Evolutionary conservation across 805 yeast species (phyloP), one percentile per base, ranked within the genome.

Genomic region (Metschnikowia gruessii): DNA sequence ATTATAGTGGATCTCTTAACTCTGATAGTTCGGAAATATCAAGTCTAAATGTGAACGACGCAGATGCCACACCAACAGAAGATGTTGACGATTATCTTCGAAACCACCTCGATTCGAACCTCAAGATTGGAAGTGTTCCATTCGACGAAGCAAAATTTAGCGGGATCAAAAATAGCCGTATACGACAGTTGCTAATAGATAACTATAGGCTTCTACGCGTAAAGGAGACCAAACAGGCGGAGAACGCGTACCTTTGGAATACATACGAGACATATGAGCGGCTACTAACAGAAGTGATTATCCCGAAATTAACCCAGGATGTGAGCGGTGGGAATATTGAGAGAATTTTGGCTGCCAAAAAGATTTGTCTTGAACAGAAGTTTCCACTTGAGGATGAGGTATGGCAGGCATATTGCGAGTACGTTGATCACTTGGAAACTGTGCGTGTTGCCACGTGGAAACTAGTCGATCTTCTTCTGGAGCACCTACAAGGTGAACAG

Each of bases 261-360:
- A 48, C 67, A 0, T 48, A 65, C 12, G 46, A 54, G 17, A 59
- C 59, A 18, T 71, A 69, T 53, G 72, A 69, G 42, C 42, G 37
- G 18, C 58, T 66, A n/a, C 54, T 69, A 3, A 46, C 58, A 2
- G 55, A 51, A 12, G 55, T 55, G 17, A 49, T 70, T 9, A 37
- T 68, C 9, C 75, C 74, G 1, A 44, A 49, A 24, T 53, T 70
- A 18, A 50, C 70, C 13, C 38, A 43, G 16, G 67, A 64, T 26
- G 42, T 52, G 19, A 43, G 43, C 16, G 19, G 15, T 15, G 46
- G 42, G 16, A 49, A 48, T 30, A 35, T 45, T 3, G 37, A 29
- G 17, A 16, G 28, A 11, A 38, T 46, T 3, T 19, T 37, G 13
- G 43, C 45, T 7, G 42, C 26, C 17, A 44, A 17, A 21, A 26